A percentile compares a stretch with the other conserved stretches of the same genome.
phyloP scores from a whole-genome alignment of 2,329 filamentous ascomycete species.

The Hypoxylon sp. region DNA sequence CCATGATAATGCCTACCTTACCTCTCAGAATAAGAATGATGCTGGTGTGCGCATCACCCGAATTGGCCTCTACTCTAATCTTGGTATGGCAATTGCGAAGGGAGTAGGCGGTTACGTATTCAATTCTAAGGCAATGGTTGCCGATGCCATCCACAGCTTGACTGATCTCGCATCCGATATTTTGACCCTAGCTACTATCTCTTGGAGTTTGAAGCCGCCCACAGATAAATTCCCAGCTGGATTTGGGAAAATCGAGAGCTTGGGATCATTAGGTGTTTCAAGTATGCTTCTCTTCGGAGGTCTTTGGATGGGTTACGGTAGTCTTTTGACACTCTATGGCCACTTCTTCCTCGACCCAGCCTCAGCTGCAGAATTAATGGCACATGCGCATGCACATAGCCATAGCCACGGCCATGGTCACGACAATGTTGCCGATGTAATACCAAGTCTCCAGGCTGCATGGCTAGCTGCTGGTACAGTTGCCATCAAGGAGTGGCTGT shows the following conservation, averaged over 20 bases:
- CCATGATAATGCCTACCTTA: slow-evolving; percentile 88
- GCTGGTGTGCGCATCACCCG: slow-evolving; percentile 94
- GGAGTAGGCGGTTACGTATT: slow-evolving; percentile 93
- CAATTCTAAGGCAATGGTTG: slow-evolving; percentile 92
- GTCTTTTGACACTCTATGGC: slow-evolving; percentile 76
- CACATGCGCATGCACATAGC: slow-evolving; percentile 64
- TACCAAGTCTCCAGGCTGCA: slow-evolving; percentile 91
- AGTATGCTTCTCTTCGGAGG: slow-evolving; percentile 91
- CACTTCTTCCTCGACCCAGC: slow-evolving; percentile 78
- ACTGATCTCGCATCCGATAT: slow-evolving; percentile 96
- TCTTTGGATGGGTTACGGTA: slow-evolving; percentile 90
- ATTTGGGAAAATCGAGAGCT: slow-evolving; percentile 97
- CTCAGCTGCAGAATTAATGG: slow-evolving; percentile 66
- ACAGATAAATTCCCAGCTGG: slow-evolving; percentile 88
- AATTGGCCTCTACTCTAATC: slow-evolving; percentile 88
- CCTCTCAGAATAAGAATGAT: slow-evolving; percentile 87
- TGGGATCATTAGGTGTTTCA: slow-evolving; percentile 93
- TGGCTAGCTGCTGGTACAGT: slow-evolving; percentile 95
- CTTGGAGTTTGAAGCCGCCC: slow-evolving; percentile 90
- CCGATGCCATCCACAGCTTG: slow-evolving; percentile 95
- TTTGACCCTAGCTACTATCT: slow-evolving; percentile 93
- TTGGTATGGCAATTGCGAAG: slow-evolving; percentile 94
- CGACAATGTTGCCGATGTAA: slow-evolving; percentile 71
- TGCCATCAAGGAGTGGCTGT: slow-evolving; percentile 95
- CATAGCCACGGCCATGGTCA: slow-evolving; percentile 71